phyloP scores from a whole-genome alignment of 176 grass and related monocot genomes.

The Triticum timopheevii region DNA sequence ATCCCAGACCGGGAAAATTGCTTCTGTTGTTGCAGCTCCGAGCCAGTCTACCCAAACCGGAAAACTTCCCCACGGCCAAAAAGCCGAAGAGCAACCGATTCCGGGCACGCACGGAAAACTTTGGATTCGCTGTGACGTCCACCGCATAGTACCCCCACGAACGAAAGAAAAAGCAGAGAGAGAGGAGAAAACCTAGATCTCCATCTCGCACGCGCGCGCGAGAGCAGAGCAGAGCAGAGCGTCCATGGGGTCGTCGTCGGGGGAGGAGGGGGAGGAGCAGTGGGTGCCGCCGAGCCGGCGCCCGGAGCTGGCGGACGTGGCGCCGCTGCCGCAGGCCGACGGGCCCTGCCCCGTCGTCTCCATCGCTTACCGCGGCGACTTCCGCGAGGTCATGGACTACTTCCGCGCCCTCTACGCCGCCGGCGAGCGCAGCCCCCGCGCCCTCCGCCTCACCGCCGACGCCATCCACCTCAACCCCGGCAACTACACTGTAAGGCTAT shows the following conservation, averaged over 20 bases:
- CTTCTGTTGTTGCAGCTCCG: neutral
- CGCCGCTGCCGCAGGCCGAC: conserved; percentile 70
- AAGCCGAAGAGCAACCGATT: neutral
- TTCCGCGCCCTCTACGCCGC: conserved; percentile 83
- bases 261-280: neutral
- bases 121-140: neutral
- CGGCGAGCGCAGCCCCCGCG: conserved; percentile 62
- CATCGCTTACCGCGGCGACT: conserved; percentile 70
- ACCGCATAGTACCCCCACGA: neutral
- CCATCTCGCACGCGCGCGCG: neutral
- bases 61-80: neutral
- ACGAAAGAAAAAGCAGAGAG: neutral
- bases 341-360: conserved; percentile 63
- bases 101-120: neutral
- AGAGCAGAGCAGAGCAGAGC: neutral
- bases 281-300: conserved; percentile 52
- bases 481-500: conserved; percentile 73
- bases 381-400: conserved; percentile 93
- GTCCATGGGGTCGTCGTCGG: conserved; percentile 16
- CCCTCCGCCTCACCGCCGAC: conserved; percentile 66
- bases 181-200: neutral
- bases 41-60: neutral
- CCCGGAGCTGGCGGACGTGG: conserved; percentile 72
- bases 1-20: neutral
- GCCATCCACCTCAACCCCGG: conserved; percentile 73